Conservation (phyloP, 768 basidiomycete genomes). For the Lyophyllum atratum region DNA sequence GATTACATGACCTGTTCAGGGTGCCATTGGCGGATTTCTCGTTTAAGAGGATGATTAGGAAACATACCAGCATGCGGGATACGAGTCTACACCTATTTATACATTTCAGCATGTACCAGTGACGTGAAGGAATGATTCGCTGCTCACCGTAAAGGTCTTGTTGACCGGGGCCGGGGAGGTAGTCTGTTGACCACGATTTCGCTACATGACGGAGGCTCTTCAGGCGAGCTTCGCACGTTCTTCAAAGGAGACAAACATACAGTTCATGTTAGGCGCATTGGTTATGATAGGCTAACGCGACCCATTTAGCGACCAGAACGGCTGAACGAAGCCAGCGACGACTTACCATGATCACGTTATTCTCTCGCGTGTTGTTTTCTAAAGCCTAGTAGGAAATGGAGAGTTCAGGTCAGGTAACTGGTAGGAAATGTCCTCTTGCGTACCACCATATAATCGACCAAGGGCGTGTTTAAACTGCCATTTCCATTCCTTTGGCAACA, state of each 20-base stretch:
- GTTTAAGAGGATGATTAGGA: background rate
- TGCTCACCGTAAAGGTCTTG: constrained; percentile 4
- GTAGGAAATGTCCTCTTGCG: background rate
- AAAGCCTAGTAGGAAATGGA: background rate
- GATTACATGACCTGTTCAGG: constrained; percentile 4
- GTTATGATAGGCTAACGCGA: constrained; percentile 5
- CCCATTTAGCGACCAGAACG: background rate
- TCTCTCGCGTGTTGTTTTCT: constrained; percentile 9
- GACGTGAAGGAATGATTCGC: background rate
- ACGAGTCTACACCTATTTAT: constrained; percentile 5
- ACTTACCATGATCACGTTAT: constrained; percentile 8
- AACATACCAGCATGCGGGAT: constrained; percentile 7
- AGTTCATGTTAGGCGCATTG: constrained; percentile 10
- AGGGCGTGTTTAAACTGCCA: constrained; percentile 3
- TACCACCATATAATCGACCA: constrained; percentile 10
- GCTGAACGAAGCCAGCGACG: background rate
- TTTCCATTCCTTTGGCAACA: constrained; percentile 6
- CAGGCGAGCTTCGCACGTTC: background rate
- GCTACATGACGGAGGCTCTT: background rate
- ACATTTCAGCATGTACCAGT: background rate
- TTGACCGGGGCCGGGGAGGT: constrained; percentile 4
- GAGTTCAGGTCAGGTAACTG: background rate
- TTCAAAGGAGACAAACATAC: background rate
- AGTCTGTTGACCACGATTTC: constrained; percentile 10
- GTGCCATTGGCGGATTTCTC: background rate